phyloP scores from a whole-genome alignment of 2,329 filamentous ascomycete species.

The Colletotrichum noveboracense region DNA sequence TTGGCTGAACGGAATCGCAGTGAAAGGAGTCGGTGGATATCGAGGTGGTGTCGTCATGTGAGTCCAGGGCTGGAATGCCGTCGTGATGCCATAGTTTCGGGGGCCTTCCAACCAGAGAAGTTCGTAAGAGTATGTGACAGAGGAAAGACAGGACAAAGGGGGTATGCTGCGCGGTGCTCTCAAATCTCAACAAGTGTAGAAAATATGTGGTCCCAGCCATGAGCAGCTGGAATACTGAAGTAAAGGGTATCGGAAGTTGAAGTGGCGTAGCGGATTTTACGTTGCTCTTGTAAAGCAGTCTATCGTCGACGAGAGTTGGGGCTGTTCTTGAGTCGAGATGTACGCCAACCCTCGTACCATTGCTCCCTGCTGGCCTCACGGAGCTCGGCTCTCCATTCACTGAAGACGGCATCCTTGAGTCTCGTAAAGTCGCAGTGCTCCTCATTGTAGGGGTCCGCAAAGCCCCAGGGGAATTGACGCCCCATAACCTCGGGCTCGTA shows the following conservation, averaged over 20 bases:
- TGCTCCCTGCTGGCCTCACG: conserved; percentile 88
- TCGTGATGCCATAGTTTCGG: conserved; percentile 5
- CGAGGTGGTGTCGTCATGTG: conserved; percentile 13
- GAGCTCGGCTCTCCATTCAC: conserved; percentile 89
- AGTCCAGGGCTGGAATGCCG: neutral
- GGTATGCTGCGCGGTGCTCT: conserved; percentile 40
- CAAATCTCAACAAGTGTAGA: conserved; percentile 25
- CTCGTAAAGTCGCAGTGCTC: conserved; percentile 93
- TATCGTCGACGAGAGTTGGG: conserved; percentile 41
- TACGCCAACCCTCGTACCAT: conserved; percentile 97
- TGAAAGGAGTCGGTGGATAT: conserved; percentile 4
- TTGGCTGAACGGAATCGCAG: neutral
- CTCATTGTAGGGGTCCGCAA: conserved; percentile 89
- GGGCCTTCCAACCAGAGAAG: conserved; percentile 17
- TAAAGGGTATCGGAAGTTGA: conserved; percentile 16
- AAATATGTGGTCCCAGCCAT: neutral
- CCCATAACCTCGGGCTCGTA: conserved; percentile 84
- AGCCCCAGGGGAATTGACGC: conserved; percentile 94
- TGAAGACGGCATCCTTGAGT: conserved; percentile 90
- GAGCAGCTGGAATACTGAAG: neutral
- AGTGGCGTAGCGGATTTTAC: neutral
- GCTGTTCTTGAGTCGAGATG: conserved; percentile 65
- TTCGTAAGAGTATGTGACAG: conserved; percentile 24
- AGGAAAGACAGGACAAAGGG: conserved; percentile 26
- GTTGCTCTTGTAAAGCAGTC: neutral